These are phyloP conservation scores for Puccinia triticina DNA, from an alignment of 1,284 basidiomycete species.

Conservation along the genomic window DNA sequence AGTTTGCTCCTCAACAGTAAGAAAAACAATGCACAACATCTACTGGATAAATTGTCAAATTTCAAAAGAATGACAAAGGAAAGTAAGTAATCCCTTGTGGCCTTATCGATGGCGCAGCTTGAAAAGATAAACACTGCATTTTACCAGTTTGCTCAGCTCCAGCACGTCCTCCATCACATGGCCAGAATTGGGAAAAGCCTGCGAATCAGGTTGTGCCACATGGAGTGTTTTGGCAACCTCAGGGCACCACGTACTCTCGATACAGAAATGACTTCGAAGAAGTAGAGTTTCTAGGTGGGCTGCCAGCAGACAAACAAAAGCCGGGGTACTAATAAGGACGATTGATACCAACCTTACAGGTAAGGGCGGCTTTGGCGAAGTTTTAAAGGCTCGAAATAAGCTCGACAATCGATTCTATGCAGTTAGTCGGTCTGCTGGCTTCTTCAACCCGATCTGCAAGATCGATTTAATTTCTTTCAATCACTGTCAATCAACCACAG, in stretches of 20 bases:
- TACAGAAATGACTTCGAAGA: constrained; percentile 60
- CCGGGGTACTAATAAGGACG: not conserved
- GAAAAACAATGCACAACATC: constrained; percentile 26
- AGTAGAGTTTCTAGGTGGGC: constrained; percentile 59
- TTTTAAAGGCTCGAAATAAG: constrained; percentile 88
- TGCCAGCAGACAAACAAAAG: not conserved
- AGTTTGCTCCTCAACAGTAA: constrained; percentile 39
- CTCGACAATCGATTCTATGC: constrained; percentile 62
- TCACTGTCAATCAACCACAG: constrained; percentile 61
- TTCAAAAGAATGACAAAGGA: constrained; percentile 28
- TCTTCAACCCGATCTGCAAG: not conserved
- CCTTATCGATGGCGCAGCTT: not conserved
- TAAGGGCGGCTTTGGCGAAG: constrained; percentile 87
- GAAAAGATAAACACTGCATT: not conserved
- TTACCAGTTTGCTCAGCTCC: not conserved
- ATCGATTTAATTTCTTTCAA: not conserved
- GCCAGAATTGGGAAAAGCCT: constrained; percentile 56
- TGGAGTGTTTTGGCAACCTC: constrained; percentile 51
- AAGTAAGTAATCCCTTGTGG: not conserved
- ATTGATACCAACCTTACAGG: constrained; percentile 62
- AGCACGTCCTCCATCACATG: not conserved
- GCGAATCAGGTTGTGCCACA: constrained; percentile 20
- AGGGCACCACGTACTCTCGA: constrained; percentile 52
- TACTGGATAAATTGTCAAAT: constrained; percentile 22
- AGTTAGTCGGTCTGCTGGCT: constrained; percentile 38